These are phyloP conservation scores for Candida cerambycidarum DNA, from an alignment of 805 yeast genomes.

Conservation along the genomic window DNA sequence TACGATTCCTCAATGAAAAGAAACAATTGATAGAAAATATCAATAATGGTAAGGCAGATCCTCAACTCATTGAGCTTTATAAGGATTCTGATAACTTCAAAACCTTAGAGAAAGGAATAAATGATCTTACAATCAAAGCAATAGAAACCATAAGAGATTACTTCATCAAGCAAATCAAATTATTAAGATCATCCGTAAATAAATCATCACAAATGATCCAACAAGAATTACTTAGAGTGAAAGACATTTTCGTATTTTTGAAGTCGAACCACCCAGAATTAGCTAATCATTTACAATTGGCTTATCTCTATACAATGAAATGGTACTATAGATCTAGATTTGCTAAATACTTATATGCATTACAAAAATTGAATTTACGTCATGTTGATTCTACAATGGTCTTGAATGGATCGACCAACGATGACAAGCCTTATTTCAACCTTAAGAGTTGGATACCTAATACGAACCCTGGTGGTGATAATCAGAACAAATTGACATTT, in stretches of 20 bases:
- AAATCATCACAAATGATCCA: constrained; percentile 74
- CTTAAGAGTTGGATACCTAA: constrained; percentile 26
- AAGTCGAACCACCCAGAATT: constrained; percentile 54
- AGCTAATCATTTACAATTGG: constrained; percentile 71
- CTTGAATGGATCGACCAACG: constrained; percentile 46
- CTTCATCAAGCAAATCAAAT: constrained; percentile 62
- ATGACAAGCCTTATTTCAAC: constrained; percentile 19
- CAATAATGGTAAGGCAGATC: constrained; percentile 12
- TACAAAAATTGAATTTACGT: constrained; percentile 60
- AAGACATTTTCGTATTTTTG: constrained; percentile 61
- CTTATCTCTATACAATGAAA: constrained; percentile 83
- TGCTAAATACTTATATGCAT: constrained; percentile 68
- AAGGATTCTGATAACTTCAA: constrained; percentile 22
- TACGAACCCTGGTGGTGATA: not conserved
- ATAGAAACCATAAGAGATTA: constrained; percentile 75
- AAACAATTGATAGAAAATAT: constrained; percentile 44
- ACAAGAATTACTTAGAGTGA: constrained; percentile 58
- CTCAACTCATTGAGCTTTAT: constrained; percentile 9
- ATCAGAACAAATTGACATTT: constrained; percentile 22
- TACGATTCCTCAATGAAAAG: constrained; percentile 59
- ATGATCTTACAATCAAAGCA: constrained; percentile 57
- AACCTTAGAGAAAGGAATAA: constrained; percentile 39
- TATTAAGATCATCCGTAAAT: constrained; percentile 54
- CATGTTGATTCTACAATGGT: constrained; percentile 56
- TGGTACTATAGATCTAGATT: constrained; percentile 90